These are phyloP conservation scores for Citrullus colocynthis DNA, from an alignment of 306 rosid genomes.

Conservation along the genomic window DNA sequence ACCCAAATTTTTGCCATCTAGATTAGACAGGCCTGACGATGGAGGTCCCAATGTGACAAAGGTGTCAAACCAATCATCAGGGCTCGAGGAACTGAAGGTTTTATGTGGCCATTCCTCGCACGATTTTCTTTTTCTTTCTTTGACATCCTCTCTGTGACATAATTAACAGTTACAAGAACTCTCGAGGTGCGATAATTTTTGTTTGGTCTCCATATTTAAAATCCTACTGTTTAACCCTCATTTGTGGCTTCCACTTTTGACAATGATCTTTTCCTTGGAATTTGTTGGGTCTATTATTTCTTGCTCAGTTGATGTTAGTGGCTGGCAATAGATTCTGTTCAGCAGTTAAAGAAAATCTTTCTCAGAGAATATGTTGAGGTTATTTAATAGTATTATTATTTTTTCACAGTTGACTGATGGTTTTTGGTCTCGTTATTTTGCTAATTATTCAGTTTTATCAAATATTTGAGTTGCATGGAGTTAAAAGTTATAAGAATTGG, in stretches of 20 bases:
- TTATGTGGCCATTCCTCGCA: neutral
- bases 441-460: neutral
- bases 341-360: neutral
- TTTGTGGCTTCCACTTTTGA: neutral
- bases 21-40: constrained; percentile 9
- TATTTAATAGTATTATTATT: neutral
- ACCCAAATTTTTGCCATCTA: constrained; percentile 7
- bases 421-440: neutral
- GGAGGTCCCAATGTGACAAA: neutral
- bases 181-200: neutral
- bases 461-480: neutral
- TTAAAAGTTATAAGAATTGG: too few relatives aligned
- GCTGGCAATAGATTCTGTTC: neutral
- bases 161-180: neutral
- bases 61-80: constrained; percentile 7
- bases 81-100: neutral
- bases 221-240: neutral
- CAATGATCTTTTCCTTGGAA: neutral
- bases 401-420: neutral
- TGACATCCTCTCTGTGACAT: constrained; percentile 3
- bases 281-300: neutral
- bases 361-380: neutral
- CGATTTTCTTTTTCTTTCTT: neutral
- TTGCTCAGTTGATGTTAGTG: neutral
- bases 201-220: neutral